Conservation (phyloP, 2,329 filamentous ascomycete species). For the Nemania abortiva region DNA sequence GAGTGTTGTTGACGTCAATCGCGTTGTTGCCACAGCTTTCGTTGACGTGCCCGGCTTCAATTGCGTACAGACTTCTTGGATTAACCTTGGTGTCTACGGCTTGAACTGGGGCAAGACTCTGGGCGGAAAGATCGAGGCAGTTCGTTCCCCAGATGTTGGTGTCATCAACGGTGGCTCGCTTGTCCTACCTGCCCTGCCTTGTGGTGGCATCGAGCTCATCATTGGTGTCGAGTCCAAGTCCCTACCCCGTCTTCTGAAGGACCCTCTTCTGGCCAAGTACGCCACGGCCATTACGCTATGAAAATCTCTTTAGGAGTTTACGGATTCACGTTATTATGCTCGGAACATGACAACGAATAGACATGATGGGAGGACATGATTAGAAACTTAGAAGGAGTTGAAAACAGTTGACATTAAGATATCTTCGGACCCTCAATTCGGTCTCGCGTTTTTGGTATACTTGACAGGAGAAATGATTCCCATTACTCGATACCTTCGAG, state of each 20-base stretch:
- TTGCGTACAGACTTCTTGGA: constrained; percentile 53
- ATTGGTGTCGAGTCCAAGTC: constrained; percentile 51
- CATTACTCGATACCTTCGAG: too few relatives aligned
- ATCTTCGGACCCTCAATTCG: neutral
- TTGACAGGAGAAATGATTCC: too few relatives aligned
- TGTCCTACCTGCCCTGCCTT: constrained; percentile 50
- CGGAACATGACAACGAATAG: constrained; percentile 5
- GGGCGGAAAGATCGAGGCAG: constrained; percentile 48
- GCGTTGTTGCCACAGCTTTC: constrained; percentile 52
- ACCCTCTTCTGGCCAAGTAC: constrained; percentile 51
- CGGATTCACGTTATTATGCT: neutral
- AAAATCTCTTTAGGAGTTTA: constrained; percentile 3
- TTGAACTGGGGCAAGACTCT: constrained; percentile 52
- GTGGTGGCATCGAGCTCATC: constrained; percentile 53
- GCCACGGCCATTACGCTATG: constrained; percentile 42
- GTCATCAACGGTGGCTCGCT: constrained; percentile 52
- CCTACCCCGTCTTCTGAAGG: constrained; percentile 47
- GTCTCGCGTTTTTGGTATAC: neutral
- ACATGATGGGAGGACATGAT: neutral
- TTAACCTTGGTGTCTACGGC: constrained; percentile 51
- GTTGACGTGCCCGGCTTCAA: constrained; percentile 53
- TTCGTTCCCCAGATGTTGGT: constrained; percentile 51
- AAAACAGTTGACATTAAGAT: constrained; percentile 4
- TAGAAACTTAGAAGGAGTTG: neutral
- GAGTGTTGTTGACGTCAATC: constrained; percentile 50